Percentiles rank a stretch among this genome's conserved stretches.
These are phyloP conservation scores for Diddensiella transvaalensis DNA, from an alignment of 805 yeast genomes.

Conservation along the genomic window DNA sequence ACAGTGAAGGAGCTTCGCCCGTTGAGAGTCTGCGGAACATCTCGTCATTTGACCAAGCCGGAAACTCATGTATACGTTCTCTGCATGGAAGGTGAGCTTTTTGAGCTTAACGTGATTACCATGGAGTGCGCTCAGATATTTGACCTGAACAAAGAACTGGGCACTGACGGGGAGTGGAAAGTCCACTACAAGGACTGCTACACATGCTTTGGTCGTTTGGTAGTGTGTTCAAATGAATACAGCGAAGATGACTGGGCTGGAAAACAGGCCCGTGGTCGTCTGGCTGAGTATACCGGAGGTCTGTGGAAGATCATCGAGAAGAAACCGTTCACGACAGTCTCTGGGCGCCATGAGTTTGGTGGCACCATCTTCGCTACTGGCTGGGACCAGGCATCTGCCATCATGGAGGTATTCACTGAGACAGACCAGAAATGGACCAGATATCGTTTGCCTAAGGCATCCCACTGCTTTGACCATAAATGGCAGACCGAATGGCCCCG, in stretches of 20 bases:
- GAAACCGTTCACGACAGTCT: not conserved
- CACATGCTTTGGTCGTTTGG: not conserved
- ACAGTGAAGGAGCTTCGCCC: not conserved
- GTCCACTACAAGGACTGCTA: constrained; percentile 1
- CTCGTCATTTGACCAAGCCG: constrained; percentile 4
- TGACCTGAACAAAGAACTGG: not conserved
- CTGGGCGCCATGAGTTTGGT: constrained; percentile 1
- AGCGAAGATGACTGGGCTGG: constrained; percentile 3
- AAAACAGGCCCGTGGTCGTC: constrained; percentile 1
- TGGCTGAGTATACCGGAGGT: not conserved
- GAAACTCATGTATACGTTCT: constrained; percentile 2
- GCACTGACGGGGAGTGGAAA: constrained; percentile 1
- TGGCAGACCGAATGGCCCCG: constrained; percentile 3
- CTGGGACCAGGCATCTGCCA: constrained; percentile 2
- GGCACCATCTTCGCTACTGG: constrained; percentile 2
- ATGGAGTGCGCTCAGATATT: not conserved
- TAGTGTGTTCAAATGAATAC: constrained; percentile 1
- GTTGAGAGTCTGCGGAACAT: not conserved
- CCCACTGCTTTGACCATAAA: constrained; percentile 2
- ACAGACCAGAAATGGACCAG: not conserved
- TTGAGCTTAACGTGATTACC: not conserved
- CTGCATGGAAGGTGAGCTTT: constrained; percentile 1
- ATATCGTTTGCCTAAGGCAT: not conserved
- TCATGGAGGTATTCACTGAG: not conserved
- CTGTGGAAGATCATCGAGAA: not conserved